Base-by-base conservation (phyloP, 257 asterid genomes). In the Nicotiana tomentosiformis region DNA sequence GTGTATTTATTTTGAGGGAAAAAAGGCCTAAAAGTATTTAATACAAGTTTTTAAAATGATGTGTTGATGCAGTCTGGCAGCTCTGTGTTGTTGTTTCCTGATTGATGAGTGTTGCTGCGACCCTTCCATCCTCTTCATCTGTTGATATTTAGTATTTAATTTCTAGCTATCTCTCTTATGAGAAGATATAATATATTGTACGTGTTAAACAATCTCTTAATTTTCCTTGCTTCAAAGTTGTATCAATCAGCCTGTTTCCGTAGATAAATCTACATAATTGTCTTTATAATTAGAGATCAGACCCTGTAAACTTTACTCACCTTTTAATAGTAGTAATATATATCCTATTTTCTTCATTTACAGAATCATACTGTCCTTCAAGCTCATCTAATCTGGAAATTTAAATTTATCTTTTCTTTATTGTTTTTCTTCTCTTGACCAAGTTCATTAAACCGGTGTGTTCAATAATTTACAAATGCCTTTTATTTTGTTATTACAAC, bases 61-160 rank as follows among this genome's bases (percentile, higher is more conserved):
- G 46, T 51, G 16, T 46, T 30, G 32, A 58, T 78, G 77, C 96
- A 94, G 98, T 83, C 86, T 94, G 32, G 95, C 95, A 37, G 96
- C 98, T 66, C 67, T 92, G 80, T 92, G 97, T 83, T 94, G 96
- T 88, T 94, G 96, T 84, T 92, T 81, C 88, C 87, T 92, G 29
- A n/a, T 94, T 60, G 98, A 94, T 17, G 98, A 92, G 88, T 94
- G 96, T 62, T 94, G 98, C 87, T 92, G 94, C 66, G 97, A 92
- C 79, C 97, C 96, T 70, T 88, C 97, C 83, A 86, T 94, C 84
- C 18, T 94, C 77, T 90, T 88, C 90, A 29, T 92, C 65, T 83
- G 91, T 77, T 93, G 89, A 86, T 80, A 61, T 18, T 15, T 55
- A 33, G 37, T 37, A 43, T 43, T 43, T 43, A 9, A 43, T 8